phyloP scores from a whole-genome alignment of 129 eudicot genomes.

The Centrapalus pauciflorus region DNA sequence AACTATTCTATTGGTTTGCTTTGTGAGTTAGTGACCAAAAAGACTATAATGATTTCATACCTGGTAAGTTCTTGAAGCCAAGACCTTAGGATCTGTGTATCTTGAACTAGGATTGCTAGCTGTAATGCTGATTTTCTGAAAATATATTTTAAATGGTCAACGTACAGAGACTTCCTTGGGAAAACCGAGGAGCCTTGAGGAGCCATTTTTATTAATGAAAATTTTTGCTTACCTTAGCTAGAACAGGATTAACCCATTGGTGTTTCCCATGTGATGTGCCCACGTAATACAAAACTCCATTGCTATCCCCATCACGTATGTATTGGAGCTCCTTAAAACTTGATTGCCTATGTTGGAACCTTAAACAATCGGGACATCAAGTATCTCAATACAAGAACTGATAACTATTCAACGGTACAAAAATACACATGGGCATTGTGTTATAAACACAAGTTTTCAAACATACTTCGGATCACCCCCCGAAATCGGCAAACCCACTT shows the following conservation, averaged over 20 bases:
- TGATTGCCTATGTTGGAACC: conserved; percentile 84
- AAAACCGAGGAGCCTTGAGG: too few species aligned
- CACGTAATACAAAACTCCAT: conserved; percentile 67
- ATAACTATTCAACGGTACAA: not conserved
- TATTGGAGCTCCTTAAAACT: conserved; percentile 95
- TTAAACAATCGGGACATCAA: conserved; percentile 4
- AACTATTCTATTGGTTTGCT: not conserved
- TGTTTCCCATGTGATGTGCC: conserved; percentile 96
- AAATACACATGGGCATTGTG: not conserved
- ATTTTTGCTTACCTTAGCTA: conserved; percentile 55
- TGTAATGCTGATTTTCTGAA: conserved; percentile 61
- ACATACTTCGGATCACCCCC: conserved; percentile 62
- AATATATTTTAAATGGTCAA: too few species aligned
- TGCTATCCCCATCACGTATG: conserved; percentile 95
- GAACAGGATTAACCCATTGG: conserved; percentile 89
- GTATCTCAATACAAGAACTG: not conserved
- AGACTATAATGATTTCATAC: conserved; percentile 21
- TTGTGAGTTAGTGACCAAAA: not conserved
- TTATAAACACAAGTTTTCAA: conserved; percentile 1
- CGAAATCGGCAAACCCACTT: conserved; percentile 40
- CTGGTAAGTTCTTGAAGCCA: conserved; percentile 95
- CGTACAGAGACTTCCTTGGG: too few species aligned
- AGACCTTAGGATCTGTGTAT: conserved; percentile 90
- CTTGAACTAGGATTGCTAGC: conserved; percentile 90
- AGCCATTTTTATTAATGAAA: not conserved